Base-by-base conservation (phyloP, 805 yeast genomes). In the Kodamaea nitidulidarum region DNA sequence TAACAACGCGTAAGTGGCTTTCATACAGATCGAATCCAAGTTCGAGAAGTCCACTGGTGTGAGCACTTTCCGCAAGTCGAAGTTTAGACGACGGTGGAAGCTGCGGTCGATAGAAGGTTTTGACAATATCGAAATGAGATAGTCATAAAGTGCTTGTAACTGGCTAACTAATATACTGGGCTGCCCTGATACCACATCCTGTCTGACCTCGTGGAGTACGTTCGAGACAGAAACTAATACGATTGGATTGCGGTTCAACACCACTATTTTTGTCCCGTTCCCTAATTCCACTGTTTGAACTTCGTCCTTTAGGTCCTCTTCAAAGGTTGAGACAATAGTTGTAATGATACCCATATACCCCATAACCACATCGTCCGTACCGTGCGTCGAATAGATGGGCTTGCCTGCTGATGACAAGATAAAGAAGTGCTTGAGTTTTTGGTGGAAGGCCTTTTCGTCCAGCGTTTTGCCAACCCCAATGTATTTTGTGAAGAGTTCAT, bases 371-470 rank as follows among this genome's bases (percentile, higher is more conserved):
- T 78, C 81, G 38, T 85, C 90, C 2, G 78, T 65, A 2, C 93
- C 95, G 54, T 80, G 77, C 70, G 81, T 67, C 2, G 95, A 77
- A 58, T 83, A 88, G 4, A 88, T 81, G 2, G 95, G 95, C 55
- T 88, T 88, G 0, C 96, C 96, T 1, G 96, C 95, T 2, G 80
- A 65, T 0, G 95, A 84, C 7, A 88, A 65, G 3, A 88, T 76
- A 49, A 86, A 83, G 52, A 83, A 85, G 43, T 88, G 95, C 56
- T 87, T 88, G 39, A 63, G 49, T 34, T 65, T 68, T 15, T 41
- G 27, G 39, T 56, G 60, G 43, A 69, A 67, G 5, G 31, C 35
- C 7, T 7, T 25, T 9, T 27, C 29, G 24, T 35, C 41, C 3
- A 36, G 39, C 18, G 41, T 44, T 40, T 55, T 57, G 25, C 51